phyloP scores from a whole-genome alignment of 1,284 basidiomycete genomes.

The Papiliotrema fonsecae region DNA sequence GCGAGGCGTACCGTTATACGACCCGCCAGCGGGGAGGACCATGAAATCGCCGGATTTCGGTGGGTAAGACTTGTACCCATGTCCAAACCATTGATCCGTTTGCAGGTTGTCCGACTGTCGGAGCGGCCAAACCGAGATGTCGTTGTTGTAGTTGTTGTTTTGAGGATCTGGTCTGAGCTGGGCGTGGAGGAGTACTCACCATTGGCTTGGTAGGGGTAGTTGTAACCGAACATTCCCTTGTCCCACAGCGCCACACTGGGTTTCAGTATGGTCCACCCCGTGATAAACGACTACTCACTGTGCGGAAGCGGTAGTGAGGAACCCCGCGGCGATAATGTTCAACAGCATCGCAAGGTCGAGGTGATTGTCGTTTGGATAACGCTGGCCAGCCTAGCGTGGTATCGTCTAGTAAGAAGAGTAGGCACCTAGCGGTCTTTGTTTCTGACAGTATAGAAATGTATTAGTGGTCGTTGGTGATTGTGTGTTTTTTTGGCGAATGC shows the following conservation, averaged over 20 bases:
- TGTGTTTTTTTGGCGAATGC: no score
- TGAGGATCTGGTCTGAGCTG: neutral
- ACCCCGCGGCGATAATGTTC: neutral
- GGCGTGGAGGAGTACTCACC: neutral
- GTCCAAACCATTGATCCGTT: slow-evolving; percentile 34
- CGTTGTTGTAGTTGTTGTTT: slow-evolving; percentile 18
- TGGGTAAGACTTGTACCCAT: slow-evolving; percentile 57
- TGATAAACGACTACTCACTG: slow-evolving; percentile 4
- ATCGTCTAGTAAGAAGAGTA: neutral
- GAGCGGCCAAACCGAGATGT: slow-evolving; percentile 19
- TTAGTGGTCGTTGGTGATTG: no score
- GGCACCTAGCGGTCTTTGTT: no score
- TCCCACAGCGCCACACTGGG: slow-evolving; percentile 19
- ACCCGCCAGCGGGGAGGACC: slow-evolving; percentile 46
- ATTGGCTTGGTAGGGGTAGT: slow-evolving; percentile 10
- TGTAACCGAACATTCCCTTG: slow-evolving; percentile 17
- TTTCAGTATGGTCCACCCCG: neutral
- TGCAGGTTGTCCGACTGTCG: slow-evolving; percentile 10
- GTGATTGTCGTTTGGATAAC: no score
- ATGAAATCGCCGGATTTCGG: slow-evolving; percentile 57
- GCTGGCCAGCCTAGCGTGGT: no score
- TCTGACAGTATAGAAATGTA: no score
- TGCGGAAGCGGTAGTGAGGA: slow-evolving; percentile 4
- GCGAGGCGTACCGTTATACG: slow-evolving; percentile 9
- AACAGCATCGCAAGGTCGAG: no score